Base-by-base conservation (phyloP, 345 rosid species). In the Erucastrum elatum region DNA sequence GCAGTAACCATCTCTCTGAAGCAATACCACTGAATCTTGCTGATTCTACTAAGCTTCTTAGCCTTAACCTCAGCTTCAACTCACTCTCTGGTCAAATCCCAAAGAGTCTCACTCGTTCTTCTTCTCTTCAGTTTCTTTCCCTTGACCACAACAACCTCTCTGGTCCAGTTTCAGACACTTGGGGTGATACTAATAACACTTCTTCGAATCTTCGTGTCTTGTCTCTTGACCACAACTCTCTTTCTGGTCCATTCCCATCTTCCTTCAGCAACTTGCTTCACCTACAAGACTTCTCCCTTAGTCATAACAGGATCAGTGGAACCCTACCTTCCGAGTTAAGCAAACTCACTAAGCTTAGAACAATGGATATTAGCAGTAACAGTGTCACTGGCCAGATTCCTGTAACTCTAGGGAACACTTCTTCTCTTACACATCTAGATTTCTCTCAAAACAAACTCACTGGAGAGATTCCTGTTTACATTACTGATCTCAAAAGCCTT, bases 401-500 rank as follows among this genome's bases (percentile, higher is more conserved):
- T 68, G 55, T 53, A 41, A 68, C 77, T 59, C 49, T 89, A 39
- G 94, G 91, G 46, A 85, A 84, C 70, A 73, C 88, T 64, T 82
- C 84, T 37, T 73, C 82, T 77, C 90, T 68, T 37, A 74, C 59
- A 70, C 72, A 64, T 55, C 84, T 94, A 11, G 97, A 92, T 85
- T 78, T 90, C 33, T 83, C 97, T 4, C 84, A 78, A 34, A 92
- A 90, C 80, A 83, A 82, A 7, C 82, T 94, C 16, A 79, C 82
- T 17, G 97, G 95, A 74, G 86, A 90, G 81, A 86, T 94, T 66
- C 99, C 99, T 30, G 26, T 44, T 75, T 90, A 92, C 2, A 70
- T 95, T 59, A 64, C 83, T 53, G 81, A 72, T 75, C 82, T 95
- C 2, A 74, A 75, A 25, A 80, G 85, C 49, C 94, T 94, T 65